Base-by-base conservation (phyloP, 1,284 basidiomycete genomes). In the Erythrobasidium hasegawianum region DNA sequence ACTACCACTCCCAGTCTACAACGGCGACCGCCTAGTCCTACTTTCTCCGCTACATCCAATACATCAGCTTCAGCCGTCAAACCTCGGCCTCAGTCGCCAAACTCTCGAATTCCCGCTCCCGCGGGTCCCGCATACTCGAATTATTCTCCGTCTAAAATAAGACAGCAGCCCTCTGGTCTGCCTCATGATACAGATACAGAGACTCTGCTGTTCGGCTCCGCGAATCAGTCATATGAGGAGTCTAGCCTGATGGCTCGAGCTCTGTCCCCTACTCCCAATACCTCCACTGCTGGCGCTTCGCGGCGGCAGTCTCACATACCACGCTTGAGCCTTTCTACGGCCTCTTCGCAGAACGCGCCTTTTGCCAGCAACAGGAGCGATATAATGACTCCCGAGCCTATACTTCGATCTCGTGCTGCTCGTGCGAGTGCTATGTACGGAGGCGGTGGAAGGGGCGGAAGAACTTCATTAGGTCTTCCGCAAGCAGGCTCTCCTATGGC, bases 261-360 rank as follows among this genome's bases (percentile, higher is more conserved):
- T 0, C 79, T 87, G 64, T 88, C 87, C 0, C 87, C 88, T 14
- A 77, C 84, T 9, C 80, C 79, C 39, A 56, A 70, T 39, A 60
- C 45, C 74, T 77, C 66, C 61, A 54, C 55, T 20, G 55, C 29
- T 18, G 40, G 66, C 24, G 49, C 55, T 29, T 22, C 47, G 18
- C 58, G 41, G 13, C 58, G 58, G 55, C 29, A 64, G 26, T 65
- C 60, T 2, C 53, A 57, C 27, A 58, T 54, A 27, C 59, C 55
- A 9, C 43, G 53, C 18, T 29, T 57, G 10, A 52, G 13, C 4
- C 45, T 45, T 5, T 52, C 64, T 14, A 38, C 57, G 11, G 47
- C 59, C 16, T 33, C 55, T 18, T 22, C 50, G 4, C 38, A 64
- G 56, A 29, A 24, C 40, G 20, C 49, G n/a, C 50, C 38, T 16